phyloP scores from a whole-genome alignment of 805 yeast genomes.

The Lipomyces mesembrius region DNA sequence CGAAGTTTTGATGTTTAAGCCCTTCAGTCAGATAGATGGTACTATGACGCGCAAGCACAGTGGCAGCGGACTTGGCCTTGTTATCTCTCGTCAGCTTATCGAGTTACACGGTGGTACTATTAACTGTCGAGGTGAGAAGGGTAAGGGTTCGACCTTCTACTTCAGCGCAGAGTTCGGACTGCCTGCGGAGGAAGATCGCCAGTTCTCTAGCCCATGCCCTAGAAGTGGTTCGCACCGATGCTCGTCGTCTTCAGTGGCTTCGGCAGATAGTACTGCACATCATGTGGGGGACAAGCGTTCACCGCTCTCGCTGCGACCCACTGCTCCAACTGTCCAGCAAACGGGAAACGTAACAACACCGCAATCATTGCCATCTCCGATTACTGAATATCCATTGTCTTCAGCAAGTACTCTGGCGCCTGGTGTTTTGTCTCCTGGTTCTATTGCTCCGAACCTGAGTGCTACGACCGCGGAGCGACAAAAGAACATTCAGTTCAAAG shows the following conservation, averaged over 20 bases:
- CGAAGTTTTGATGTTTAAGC: constrained; percentile 45
- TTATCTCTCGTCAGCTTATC: constrained; percentile 46
- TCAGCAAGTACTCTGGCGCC: neutral
- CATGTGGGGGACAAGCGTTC: constrained; percentile 18
- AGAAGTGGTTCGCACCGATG: constrained; percentile 6
- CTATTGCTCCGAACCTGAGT: neutral
- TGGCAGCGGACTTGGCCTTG: constrained; percentile 47
- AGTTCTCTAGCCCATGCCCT: constrained; percentile 18
- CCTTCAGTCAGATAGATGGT: constrained; percentile 44
- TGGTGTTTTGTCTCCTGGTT: constrained; percentile 1
- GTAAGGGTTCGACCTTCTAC: constrained; percentile 43
- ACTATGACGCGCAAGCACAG: constrained; percentile 39
- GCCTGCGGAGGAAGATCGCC: constrained; percentile 40
- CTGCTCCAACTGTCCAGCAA: constrained; percentile 7
- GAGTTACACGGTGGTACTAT: constrained; percentile 46
- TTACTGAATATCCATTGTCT: constrained; percentile 13
- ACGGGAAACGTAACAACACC: constrained; percentile 9
- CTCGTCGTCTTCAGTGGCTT: constrained; percentile 14
- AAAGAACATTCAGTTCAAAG: constrained; percentile 12
- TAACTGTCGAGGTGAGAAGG: constrained; percentile 43
- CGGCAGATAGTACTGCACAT: neutral
- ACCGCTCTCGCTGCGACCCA: constrained; percentile 23
- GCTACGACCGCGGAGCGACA: constrained; percentile 16
- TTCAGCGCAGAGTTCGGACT: constrained; percentile 42
- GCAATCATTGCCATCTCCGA: constrained; percentile 17